phyloP scores from a whole-genome alignment of 768 basidiomycete species.

The Sarcodon sp. region DNA sequence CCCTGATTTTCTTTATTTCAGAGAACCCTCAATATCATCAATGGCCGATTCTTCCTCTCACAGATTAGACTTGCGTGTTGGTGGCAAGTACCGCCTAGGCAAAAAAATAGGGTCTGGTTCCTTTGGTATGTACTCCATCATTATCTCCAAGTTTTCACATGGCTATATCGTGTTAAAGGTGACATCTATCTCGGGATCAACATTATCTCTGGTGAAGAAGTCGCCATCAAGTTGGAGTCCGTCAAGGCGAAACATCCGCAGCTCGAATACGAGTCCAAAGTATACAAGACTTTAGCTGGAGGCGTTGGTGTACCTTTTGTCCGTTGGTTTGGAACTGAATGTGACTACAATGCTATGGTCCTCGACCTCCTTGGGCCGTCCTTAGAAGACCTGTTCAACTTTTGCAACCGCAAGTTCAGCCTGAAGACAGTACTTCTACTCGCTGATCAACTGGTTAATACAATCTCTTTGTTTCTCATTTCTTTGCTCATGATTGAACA shows the following conservation, averaged over 20 bases:
- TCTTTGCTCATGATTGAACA: slow-evolving; percentile 18
- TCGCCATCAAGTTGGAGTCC: slow-evolving; percentile 99
- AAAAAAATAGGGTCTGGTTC: slow-evolving; percentile 99
- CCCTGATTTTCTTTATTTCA: too few relatives aligned
- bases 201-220: slow-evolving; percentile 99
- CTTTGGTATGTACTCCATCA: slow-evolving; percentile 56
- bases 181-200: slow-evolving; percentile 99
- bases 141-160: not conserved
- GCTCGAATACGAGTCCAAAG: slow-evolving; percentile 95
- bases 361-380: slow-evolving; percentile 91
- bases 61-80: slow-evolving; percentile 80
- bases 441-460: slow-evolving; percentile 86
- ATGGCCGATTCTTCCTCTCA: slow-evolving; percentile 66
- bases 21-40: slow-evolving; percentile 5
- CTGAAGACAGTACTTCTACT: slow-evolving; percentile 95
- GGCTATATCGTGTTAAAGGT: slow-evolving; percentile 31
- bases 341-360: slow-evolving; percentile 99
- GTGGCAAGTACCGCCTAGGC: slow-evolving; percentile 93
- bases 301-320: slow-evolving; percentile 99
- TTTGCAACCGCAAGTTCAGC: slow-evolving; percentile 94
- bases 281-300: slow-evolving; percentile 96
- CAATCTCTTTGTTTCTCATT: not conserved
- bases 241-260: slow-evolving; percentile 99
- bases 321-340: slow-evolving; percentile 89
- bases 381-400: slow-evolving; percentile 86